phyloP scores from a whole-genome alignment of 2,329 filamentous ascomycete species.

The Colletotrichum gigasporum region DNA sequence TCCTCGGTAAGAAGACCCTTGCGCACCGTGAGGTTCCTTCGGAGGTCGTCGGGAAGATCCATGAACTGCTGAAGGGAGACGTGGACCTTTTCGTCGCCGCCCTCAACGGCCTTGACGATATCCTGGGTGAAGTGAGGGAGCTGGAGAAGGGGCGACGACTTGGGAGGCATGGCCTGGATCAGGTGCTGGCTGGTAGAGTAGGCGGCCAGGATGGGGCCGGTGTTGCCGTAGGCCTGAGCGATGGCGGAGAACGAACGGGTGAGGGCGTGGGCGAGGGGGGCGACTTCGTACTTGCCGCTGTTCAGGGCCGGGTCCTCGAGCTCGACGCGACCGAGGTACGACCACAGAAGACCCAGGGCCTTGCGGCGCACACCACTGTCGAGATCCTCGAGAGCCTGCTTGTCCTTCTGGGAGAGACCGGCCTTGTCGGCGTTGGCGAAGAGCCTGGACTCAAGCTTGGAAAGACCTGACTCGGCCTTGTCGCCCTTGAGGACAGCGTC shows the following conservation, averaged over 20 bases:
- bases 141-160: slow-evolving; percentile 87
- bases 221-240: slow-evolving; percentile 85
- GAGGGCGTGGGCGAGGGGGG: slow-evolving; percentile 84
- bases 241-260: slow-evolving; percentile 90
- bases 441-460: slow-evolving; percentile 85
- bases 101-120: slow-evolving; percentile 72
- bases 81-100: slow-evolving; percentile 76
- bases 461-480: slow-evolving; percentile 81
- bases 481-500: slow-evolving; percentile 78
- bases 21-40: slow-evolving; percentile 76
- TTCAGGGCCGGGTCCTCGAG: slow-evolving; percentile 82
- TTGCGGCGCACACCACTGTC: slow-evolving; percentile 86
- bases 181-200: slow-evolving; percentile 86
- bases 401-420: slow-evolving; percentile 78
- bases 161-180: slow-evolving; percentile 88
- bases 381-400: slow-evolving; percentile 78
- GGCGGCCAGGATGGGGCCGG: slow-evolving; percentile 81
- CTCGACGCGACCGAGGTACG: slow-evolving; percentile 89
- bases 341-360: slow-evolving; percentile 90
- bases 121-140: slow-evolving; percentile 84
- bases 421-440: slow-evolving; percentile 62
- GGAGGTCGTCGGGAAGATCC: slow-evolving; percentile 78
- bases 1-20: slow-evolving; percentile 75
- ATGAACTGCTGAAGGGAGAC: slow-evolving; percentile 88
- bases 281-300: slow-evolving; percentile 88